Base-by-base conservation (phyloP, 495 filamentous ascomycete species). In the Parachaetomium inaequale region DNA sequence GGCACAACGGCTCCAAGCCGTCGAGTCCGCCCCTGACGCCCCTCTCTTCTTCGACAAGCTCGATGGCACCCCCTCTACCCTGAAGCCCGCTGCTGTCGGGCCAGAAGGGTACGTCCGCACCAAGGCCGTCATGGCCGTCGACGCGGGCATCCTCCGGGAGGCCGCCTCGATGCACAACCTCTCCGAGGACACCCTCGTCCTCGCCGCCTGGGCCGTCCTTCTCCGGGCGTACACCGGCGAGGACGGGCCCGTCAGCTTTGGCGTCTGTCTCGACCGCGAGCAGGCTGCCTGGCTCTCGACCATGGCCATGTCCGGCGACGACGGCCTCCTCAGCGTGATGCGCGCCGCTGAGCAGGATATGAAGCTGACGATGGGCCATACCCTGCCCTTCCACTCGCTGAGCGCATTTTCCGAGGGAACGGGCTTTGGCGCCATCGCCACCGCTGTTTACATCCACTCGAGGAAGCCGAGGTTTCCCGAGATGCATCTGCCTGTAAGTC, bases 71-170 rank as follows among this genome's bases (percentile, higher is more conserved):
- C 38, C 51, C n/a, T 54, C 51, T 0, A 54, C 31, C n/a, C 49
- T n/a, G 15, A 36, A 17, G 23, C 36, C 55, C 36, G 42, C 38
- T 8, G 26, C 25, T 11, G 56, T 26, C 45, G 56, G 42, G 43
- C 19, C 29, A 12, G 56, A 59, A 6, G 56, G 38, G 11, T 59
- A 59, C 32, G 25, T 43, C 32, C 56, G 56, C 43, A 59, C 56
- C 56, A 59, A 59, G 56, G 56, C 56, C 11, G 56, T 59, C 42
- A 59, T 47, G 42, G 56, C 56, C 17, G 56, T 59, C 2, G 56
- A 59, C 19, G 29, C 56, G n/a, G 23, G 45, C 29, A 59, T 50
- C 19, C 56, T 59, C 28, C 26, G 50, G 19, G 42, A 59, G 29
- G 56, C 56, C 6, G 56, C 56, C 6, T 36, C 45, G 15, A 46